Base-by-base conservation (phyloP, 2,329 filamentous ascomycete genomes). In the Colletotrichum magnum region DNA sequence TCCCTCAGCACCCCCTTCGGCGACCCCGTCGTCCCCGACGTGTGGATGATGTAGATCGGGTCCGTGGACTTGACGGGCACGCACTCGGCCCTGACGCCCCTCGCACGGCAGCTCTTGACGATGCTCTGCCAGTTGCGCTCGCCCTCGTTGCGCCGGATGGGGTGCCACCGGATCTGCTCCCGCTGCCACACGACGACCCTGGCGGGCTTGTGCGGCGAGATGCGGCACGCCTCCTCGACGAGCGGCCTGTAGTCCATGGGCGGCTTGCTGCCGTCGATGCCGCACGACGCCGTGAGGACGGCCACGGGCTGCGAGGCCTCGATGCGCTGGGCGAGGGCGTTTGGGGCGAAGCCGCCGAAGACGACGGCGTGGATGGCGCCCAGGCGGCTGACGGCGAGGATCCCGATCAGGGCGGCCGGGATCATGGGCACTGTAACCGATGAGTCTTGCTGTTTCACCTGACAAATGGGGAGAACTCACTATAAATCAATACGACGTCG, bases 291-390 rank as follows among this genome's bases (percentile, higher is more conserved):
- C 0, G 95, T 97, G 78, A 98, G 88, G 57, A 98, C 89, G 10
- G 88, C 90, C 9, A 88, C 88, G 7, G 95, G 94, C 41, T 87
- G 87, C 7, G 92, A 94, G 0, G 93, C 92, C 58, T 97, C 94
- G 73, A 98, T 97, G 28, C 95, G 88, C 81, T 98, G 95, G 1
- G 94, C 94, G 52, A 98, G 85, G 4, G 94, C 93, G 10, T 87
- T 85, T 0, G 94, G 86, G 0, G 94, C 94, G 78, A 98, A 98
- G 0, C 95, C 95, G 50, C 95, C 95, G 79, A 98, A 98, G 4
- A 98, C 95, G 5, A 97, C 94, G 4, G 93, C 91, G 77, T 98
- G 95, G 60, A 98, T 90, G 16, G 94, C 95, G 12, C 95, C 95
- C 1, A 98, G 85, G 10, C 94, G 89, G 70, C 90, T 90, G 68